A percentile compares a stretch with the other conserved stretches of the same genome.
Conservation (phyloP, 2,329 filamentous ascomycete species). For the Alternaria ethzedia region DNA sequence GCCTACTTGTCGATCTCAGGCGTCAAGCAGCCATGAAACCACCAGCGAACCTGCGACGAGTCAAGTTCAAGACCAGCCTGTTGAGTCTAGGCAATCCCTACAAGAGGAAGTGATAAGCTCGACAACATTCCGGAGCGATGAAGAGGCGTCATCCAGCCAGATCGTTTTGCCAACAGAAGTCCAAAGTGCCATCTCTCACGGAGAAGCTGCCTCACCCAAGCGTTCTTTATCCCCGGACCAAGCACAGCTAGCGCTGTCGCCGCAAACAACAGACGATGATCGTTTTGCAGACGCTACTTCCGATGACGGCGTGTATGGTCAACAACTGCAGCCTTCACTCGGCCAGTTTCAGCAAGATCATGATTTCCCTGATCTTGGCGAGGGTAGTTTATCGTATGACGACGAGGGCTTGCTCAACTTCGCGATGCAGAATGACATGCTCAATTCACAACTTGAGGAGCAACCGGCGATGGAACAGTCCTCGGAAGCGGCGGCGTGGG, state of each 20-base stretch:
- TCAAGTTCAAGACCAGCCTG: not conserved
- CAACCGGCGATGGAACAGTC: slow-evolving; percentile 7
- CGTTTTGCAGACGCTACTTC: slow-evolving; percentile 51
- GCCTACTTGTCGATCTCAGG: slow-evolving; percentile 55
- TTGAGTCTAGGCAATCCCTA: not conserved
- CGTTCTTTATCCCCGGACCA: slow-evolving; percentile 9
- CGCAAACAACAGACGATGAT: slow-evolving; percentile 48
- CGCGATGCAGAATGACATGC: slow-evolving; percentile 40
- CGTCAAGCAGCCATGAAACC: slow-evolving; percentile 25
- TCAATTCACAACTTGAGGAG: slow-evolving; percentile 34
- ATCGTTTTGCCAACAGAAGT: slow-evolving; percentile 1
- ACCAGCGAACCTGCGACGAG: slow-evolving; percentile 28
- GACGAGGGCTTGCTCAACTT: slow-evolving; percentile 45
- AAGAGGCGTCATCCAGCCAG: not conserved
- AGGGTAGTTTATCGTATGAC: slow-evolving; percentile 42
- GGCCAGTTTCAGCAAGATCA: slow-evolving; percentile 15
- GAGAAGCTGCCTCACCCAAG: slow-evolving; percentile 1
- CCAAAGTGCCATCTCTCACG: not conserved
- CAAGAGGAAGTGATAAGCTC: not conserved
- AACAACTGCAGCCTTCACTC: slow-evolving; percentile 8
- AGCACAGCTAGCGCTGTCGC: slow-evolving; percentile 28
- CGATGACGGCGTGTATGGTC: slow-evolving; percentile 38
- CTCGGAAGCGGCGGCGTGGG: slow-evolving; percentile 9
- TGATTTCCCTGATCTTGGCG: slow-evolving; percentile 24
- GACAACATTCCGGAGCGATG: not conserved